Evolutionary conservation across 208 protist species (phyloP).

Genomic region (Leishmania martiniquensis): DNA sequence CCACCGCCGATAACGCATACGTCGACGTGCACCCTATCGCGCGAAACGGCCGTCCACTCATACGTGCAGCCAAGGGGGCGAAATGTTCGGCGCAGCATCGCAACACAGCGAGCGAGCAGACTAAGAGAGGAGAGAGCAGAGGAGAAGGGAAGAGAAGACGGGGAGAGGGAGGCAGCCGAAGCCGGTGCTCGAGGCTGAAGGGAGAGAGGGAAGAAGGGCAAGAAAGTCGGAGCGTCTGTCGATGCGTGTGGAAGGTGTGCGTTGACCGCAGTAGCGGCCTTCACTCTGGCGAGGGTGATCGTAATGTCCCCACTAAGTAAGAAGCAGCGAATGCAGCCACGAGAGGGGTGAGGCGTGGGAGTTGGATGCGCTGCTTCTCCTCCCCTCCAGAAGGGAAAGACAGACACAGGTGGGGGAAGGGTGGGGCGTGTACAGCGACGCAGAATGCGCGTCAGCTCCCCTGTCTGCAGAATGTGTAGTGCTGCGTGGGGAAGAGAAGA

Average conservation of each 20-base stretch:
- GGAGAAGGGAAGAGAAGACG: not conserved
- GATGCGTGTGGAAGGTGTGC: not conserved
- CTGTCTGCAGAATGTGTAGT: not conserved
- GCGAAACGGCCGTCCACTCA: constrained; percentile 22
- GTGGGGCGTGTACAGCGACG: not conserved
- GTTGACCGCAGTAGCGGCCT: not conserved
- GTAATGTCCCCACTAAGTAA: not conserved
- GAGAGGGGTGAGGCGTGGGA: not conserved
- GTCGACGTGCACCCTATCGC: constrained; percentile 51
- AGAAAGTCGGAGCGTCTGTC: not conserved
- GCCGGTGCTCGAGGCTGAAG: not conserved
- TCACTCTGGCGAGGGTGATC: not conserved
- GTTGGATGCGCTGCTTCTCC: not conserved
- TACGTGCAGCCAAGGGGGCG: constrained; percentile 6
- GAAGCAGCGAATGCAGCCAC: not conserved
- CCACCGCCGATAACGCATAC: constrained; percentile 84
- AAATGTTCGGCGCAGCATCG: constrained; percentile 16
- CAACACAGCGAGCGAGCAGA: not conserved
- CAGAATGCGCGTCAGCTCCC: not conserved
- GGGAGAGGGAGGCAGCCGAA: not conserved
- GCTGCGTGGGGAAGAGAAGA: not conserved
- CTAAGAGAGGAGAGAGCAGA: not conserved
- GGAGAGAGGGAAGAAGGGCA: not conserved
- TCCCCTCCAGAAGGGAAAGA: not conserved
- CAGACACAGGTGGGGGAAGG: not conserved